Conservation (phyloP, 495 filamentous ascomycete species). For the Opeltia flavorubescens region DNA sequence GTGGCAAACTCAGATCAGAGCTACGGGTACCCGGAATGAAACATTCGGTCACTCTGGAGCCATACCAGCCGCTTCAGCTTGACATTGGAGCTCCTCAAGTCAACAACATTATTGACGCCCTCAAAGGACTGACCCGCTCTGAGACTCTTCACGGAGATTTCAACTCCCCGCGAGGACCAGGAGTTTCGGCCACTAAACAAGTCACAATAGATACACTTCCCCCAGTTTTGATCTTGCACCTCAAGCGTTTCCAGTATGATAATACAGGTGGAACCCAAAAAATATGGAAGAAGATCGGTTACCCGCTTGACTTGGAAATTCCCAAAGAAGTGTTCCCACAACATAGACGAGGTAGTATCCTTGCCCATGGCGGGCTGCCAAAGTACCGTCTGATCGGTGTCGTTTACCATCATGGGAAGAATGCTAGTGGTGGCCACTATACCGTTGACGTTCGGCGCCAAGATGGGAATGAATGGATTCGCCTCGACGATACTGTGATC, state of each 20-base stretch:
- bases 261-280: slow-evolving; percentile 84
- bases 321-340: slow-evolving; percentile 83
- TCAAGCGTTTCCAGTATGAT: slow-evolving; percentile 96
- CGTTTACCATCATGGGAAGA: slow-evolving; percentile 95
- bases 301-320: slow-evolving; percentile 87
- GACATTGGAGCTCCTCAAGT: slow-evolving; percentile 80
- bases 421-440: slow-evolving; percentile 88
- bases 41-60: slow-evolving; percentile 79
- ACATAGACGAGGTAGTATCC: slow-evolving; percentile 48
- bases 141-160: slow-evolving; percentile 83
- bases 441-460: slow-evolving; percentile 92
- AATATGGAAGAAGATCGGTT: slow-evolving; percentile 96
- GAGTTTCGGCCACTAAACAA: slow-evolving; percentile 74
- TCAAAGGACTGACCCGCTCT: slow-evolving; percentile 67
- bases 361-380: slow-evolving; percentile 50
- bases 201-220: slow-evolving; percentile 88
- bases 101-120: slow-evolving; percentile 79
- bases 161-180: slow-evolving; percentile 63
- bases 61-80: slow-evolving; percentile 86
- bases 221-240: slow-evolving; percentile 82
- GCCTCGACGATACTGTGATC: slow-evolving; percentile 87
- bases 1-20: slow-evolving; percentile 81
- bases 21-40: slow-evolving; percentile 77
- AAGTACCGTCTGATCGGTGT: slow-evolving; percentile 80
- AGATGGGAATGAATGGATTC: slow-evolving; percentile 87